phyloP scores from a whole-genome alignment of 2,329 filamentous ascomycete genomes.

The Penicillium occitanis region DNA sequence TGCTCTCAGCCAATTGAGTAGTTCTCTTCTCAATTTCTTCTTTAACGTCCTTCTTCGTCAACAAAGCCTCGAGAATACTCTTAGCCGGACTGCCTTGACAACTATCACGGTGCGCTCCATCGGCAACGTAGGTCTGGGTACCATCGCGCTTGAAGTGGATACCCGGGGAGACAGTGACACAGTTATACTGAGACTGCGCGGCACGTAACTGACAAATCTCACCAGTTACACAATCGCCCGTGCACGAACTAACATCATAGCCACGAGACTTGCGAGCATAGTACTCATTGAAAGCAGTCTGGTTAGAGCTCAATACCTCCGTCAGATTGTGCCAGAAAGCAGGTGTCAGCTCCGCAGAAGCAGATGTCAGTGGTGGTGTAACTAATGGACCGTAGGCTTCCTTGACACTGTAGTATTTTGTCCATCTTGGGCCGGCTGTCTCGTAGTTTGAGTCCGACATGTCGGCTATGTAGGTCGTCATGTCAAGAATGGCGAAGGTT shows the following conservation, averaged over 20 bases:
- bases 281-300: constrained; percentile 47
- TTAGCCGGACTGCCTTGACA: constrained; percentile 4
- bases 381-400: constrained; percentile 51
- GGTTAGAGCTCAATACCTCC: constrained; percentile 44
- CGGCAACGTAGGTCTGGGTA: neutral
- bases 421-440: constrained; percentile 50
- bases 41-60: neutral
- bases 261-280: constrained; percentile 50
- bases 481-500: constrained; percentile 56
- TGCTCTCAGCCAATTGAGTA: neutral
- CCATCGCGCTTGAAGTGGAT: constrained; percentile 30
- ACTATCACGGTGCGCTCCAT: neutral
- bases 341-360: constrained; percentile 49
- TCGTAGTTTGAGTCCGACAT: constrained; percentile 49
- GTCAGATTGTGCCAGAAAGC: constrained; percentile 61
- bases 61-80: neutral
- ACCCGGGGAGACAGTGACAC: constrained; percentile 42
- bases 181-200: constrained; percentile 55
- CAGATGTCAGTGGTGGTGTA: constrained; percentile 41
- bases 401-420: constrained; percentile 56
- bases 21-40: constrained; percentile 1
- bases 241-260: constrained; percentile 42
- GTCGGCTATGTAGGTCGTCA: constrained; percentile 55
- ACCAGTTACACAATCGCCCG: constrained; percentile 40
- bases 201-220: constrained; percentile 55